These are phyloP conservation scores for Penicillium sp. DNA, from an alignment of 2,329 filamentous ascomycete genomes.

Conservation along the genomic window DNA sequence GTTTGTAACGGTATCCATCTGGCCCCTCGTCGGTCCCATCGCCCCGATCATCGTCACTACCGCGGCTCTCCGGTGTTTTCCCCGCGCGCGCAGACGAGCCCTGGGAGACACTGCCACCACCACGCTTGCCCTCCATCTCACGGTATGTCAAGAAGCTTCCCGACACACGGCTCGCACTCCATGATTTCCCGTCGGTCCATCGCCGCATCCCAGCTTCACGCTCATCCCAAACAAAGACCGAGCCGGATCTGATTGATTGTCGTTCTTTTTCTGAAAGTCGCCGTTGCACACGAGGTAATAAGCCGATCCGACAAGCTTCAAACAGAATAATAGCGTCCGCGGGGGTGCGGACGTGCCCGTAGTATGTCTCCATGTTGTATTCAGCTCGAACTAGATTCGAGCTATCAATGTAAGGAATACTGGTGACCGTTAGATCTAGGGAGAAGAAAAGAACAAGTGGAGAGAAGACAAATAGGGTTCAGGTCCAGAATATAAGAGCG, in stretches of 20 bases:
- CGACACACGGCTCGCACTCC: slow-evolving; percentile 96
- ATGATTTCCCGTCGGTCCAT: slow-evolving; percentile 99
- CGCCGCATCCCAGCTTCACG: slow-evolving; percentile 95
- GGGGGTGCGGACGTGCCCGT: slow-evolving; percentile 92
- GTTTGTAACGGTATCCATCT: slow-evolving; percentile 92
- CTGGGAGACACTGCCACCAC: slow-evolving; percentile 68
- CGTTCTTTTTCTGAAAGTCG: slow-evolving; percentile 95
- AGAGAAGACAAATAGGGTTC: slow-evolving; percentile 16
- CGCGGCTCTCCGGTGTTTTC: slow-evolving; percentile 81
- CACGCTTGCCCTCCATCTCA: slow-evolving; percentile 98
- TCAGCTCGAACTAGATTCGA: too few relatives aligned
- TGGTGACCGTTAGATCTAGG: slow-evolving; percentile 11
- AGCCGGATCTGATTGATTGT: slow-evolving; percentile 92
- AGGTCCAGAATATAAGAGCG: slow-evolving; percentile 26
- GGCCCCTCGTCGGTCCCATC: slow-evolving; percentile 69
- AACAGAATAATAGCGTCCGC: slow-evolving; percentile 98
- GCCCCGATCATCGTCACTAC: slow-evolving; percentile 80
- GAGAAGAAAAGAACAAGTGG: slow-evolving; percentile 17
- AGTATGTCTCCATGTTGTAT: slow-evolving; percentile 84
- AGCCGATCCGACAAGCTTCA: slow-evolving; percentile 87
- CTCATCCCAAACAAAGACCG: slow-evolving; percentile 99
- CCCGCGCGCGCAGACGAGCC: slow-evolving; percentile 59
- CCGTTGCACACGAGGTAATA: slow-evolving; percentile 88
- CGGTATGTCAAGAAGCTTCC: slow-evolving; percentile 97
- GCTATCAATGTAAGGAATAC: slow-evolving; percentile 10